A percentile compares a stretch with the other conserved stretches of the same genome.
Conservation (phyloP, 352 stramenopile genomes). For the Phytophthora litchii region DNA sequence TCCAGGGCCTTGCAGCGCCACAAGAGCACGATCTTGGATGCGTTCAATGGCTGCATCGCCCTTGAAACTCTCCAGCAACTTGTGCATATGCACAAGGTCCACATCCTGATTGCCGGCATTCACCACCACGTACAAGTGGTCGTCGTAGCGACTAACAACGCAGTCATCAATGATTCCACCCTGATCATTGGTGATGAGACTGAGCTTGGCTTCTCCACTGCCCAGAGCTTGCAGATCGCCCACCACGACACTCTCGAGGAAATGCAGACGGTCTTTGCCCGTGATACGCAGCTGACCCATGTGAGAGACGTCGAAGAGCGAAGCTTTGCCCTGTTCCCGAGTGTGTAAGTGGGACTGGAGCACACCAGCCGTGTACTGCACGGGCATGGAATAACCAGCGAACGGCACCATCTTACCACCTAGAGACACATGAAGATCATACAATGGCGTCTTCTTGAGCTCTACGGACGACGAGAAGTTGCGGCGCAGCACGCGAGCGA, state of each 20-base stretch:
- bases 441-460: conserved; percentile 85
- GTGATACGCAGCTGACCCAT: conserved; percentile 97
- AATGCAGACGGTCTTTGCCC: conserved; percentile 93
- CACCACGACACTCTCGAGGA: conserved; percentile 97
- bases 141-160: conserved; percentile 96
- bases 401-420: conserved; percentile 95
- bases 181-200: conserved; percentile 95
- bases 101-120: conserved; percentile 98
- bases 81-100: conserved; percentile 95
- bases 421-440: conserved; percentile 74
- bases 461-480: conserved; percentile 35
- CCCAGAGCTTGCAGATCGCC: conserved; percentile 92
- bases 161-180: conserved; percentile 99
- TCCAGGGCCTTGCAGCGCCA: conserved; percentile 96
- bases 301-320: conserved; percentile 99
- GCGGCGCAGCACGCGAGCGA: conserved; percentile 20
- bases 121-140: conserved; percentile 96
- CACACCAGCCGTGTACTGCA: conserved; percentile 96
- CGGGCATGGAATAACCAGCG: conserved; percentile 97
- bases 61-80: conserved; percentile 81
- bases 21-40: conserved; percentile 91
- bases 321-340: conserved; percentile 68
- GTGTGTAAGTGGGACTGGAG: conserved; percentile 94
- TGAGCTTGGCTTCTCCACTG: conserved; percentile 92
- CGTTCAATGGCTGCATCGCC: conserved; percentile 96